Evolutionary conservation across 2,329 filamentous ascomycete species (phyloP).

Genomic region (Aspergillus sclerotialis): DNA sequence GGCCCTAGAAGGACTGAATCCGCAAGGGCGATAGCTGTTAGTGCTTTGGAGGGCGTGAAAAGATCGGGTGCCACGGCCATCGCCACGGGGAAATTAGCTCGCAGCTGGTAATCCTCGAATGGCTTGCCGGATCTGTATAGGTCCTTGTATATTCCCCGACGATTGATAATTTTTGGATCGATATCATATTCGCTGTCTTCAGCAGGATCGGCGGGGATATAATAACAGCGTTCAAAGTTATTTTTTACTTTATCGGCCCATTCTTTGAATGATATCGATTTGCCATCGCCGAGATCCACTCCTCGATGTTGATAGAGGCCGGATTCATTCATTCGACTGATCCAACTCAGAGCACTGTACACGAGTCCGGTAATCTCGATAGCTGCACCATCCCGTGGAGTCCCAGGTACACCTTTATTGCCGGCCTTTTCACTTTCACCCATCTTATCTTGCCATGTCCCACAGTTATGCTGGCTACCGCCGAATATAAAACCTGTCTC

Average conservation of each 20-base stretch:
- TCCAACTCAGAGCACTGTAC: slow-evolving; percentile 83
- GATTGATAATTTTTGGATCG: slow-evolving; percentile 72
- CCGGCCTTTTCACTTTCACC: slow-evolving; percentile 89
- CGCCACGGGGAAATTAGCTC: slow-evolving; percentile 87
- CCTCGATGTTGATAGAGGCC: slow-evolving; percentile 67
- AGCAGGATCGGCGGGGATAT: slow-evolving; percentile 61
- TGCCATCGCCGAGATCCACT: slow-evolving; percentile 59
- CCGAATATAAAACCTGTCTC: slow-evolving; percentile 84
- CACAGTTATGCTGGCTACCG: slow-evolving; percentile 89
- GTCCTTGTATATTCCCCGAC: slow-evolving; percentile 96
- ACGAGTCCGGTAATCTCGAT: slow-evolving; percentile 91
- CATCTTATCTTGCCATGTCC: slow-evolving; percentile 99
- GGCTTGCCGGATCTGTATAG: slow-evolving; percentile 89
- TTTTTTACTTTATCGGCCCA: slow-evolving; percentile 76
- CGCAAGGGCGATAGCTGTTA: slow-evolving; percentile 70
- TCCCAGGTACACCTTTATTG: slow-evolving; percentile 89
- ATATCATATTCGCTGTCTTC: slow-evolving; percentile 76
- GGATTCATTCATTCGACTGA: slow-evolving; percentile 57
- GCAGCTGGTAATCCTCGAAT: slow-evolving; percentile 95
- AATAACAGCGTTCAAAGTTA: slow-evolving; percentile 92
- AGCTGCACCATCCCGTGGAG: slow-evolving; percentile 91
- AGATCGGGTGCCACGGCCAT: slow-evolving; percentile 90
- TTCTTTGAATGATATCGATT: slow-evolving; percentile 60
- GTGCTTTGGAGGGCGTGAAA: slow-evolving; percentile 71
- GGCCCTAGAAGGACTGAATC: slow-evolving; percentile 78